Conservation (phyloP, 805 yeast species). For the Kuraishia molischiana region DNA sequence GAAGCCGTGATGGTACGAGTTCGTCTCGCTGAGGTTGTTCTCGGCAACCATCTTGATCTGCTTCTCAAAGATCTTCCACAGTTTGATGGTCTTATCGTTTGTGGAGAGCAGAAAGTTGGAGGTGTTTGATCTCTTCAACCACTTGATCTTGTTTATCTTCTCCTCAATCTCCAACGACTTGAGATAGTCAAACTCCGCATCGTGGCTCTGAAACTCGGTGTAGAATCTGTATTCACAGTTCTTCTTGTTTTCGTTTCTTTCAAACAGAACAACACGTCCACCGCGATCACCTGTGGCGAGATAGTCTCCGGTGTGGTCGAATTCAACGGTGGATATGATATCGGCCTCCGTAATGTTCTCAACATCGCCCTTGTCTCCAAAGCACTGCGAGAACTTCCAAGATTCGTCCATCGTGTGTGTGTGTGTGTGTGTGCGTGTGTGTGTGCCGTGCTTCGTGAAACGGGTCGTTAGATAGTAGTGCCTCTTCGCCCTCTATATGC, state of each 20-base stretch:
- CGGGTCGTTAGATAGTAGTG: too few species aligned
- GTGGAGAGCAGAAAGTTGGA: conserved; percentile 88
- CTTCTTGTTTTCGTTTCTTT: conserved; percentile 67
- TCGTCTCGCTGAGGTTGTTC: conserved; percentile 60
- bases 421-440: too few species aligned
- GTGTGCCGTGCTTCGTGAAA: too few species aligned
- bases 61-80: conserved; percentile 93
- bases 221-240: conserved; percentile 91
- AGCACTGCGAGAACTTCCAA: conserved; percentile 94
- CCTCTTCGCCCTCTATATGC: too few species aligned
- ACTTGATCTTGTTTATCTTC: conserved; percentile 93
- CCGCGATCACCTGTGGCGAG: conserved; percentile 98
- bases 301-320: conserved; percentile 89
- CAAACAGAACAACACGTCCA: conserved; percentile 93
- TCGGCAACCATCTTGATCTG: conserved; percentile 88
- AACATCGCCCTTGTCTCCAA: conserved; percentile 97
- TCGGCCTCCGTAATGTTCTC: conserved; percentile 95
- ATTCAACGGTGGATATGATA: conserved; percentile 93
- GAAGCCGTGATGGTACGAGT: conserved; percentile 5
- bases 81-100: conserved; percentile 95
- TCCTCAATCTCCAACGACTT: conserved; percentile 96
- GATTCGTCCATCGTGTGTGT: conserved; percentile 8
- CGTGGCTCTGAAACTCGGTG: conserved; percentile 97
- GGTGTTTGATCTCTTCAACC: conserved; percentile 84
- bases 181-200: conserved; percentile 95